A percentile compares a stretch with the other conserved stretches of the same genome.
These are phyloP conservation scores for Fusarium burgessii DNA, from an alignment of 2,329 filamentous ascomycete species.

Conservation along the genomic window DNA sequence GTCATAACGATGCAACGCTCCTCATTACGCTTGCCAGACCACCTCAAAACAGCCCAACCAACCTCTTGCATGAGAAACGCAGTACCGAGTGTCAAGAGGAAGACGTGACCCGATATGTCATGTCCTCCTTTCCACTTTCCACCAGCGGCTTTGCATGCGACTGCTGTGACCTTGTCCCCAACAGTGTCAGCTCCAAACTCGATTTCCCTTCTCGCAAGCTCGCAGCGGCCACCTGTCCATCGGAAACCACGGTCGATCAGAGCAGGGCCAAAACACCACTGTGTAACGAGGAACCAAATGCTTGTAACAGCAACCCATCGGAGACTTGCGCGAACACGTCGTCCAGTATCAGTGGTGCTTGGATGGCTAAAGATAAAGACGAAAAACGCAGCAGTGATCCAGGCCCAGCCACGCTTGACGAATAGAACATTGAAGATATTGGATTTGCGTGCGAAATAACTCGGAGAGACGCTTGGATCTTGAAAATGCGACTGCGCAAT, in stretches of 20 bases:
- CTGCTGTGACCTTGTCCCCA: conserved; percentile 72
- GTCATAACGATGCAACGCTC: conserved; percentile 74
- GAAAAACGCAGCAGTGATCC: conserved; percentile 82
- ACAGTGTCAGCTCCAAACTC: conserved; percentile 60
- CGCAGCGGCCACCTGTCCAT: conserved; percentile 89
- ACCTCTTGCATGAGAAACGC: conserved; percentile 86
- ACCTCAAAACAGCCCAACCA: conserved; percentile 66
- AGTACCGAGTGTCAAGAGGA: conserved; percentile 87
- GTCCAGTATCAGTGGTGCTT: conserved; percentile 53
- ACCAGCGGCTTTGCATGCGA: conserved; percentile 84
- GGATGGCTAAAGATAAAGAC: conserved; percentile 78
- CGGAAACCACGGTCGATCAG: conserved; percentile 91
- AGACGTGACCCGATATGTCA: conserved; percentile 96
- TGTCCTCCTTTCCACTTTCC: conserved; percentile 93
- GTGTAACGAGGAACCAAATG: conserved; percentile 89
- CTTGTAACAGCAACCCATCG: conserved; percentile 79
- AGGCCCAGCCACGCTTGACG: conserved; percentile 95
- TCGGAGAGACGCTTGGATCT: conserved; percentile 69
- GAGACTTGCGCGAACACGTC: conserved; percentile 66
- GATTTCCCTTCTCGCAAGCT: conserved; percentile 64
- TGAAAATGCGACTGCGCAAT: conserved; percentile 72
- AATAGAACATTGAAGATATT: conserved; percentile 95
- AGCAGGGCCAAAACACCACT: conserved; percentile 95
- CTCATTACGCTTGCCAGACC: conserved; percentile 61
- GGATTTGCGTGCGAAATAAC: conserved; percentile 93